Evolutionary conservation across 257 asterid genomes (phyloP).

Genomic region (Solanum virginianum): DNA sequence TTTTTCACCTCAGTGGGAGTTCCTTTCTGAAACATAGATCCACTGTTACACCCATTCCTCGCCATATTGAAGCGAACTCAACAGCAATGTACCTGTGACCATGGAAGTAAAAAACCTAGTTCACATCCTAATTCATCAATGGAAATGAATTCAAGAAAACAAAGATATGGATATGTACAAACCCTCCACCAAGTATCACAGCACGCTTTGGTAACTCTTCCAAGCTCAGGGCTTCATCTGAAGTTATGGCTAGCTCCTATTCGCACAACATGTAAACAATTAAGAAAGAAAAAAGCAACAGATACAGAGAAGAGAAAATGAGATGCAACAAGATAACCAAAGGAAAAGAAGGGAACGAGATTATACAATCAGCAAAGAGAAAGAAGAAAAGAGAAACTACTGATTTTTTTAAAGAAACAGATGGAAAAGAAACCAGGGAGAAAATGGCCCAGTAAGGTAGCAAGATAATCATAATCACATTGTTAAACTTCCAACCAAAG

Average conservation of each 20-base stretch:
- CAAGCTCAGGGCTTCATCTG: constrained; percentile 97
- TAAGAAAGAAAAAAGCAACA: not conserved
- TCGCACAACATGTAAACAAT: not conserved
- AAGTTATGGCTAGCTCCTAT: constrained; percentile 91
- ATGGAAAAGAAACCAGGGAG: not conserved
- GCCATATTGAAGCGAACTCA: constrained; percentile 99
- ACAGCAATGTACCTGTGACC: constrained; percentile 81
- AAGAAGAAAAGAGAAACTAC: not conserved
- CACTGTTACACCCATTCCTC: constrained; percentile 92
- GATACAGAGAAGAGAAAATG: not conserved
- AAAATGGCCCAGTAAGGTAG: not conserved
- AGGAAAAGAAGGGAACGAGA: not conserved
- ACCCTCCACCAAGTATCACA: constrained; percentile 94
- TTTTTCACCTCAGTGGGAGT: constrained; percentile 79
- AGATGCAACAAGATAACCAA: not conserved
- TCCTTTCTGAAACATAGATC: constrained; percentile 85
- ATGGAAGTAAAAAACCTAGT: not conserved
- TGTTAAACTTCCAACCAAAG: not conserved
- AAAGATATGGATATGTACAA: constrained; percentile 8
- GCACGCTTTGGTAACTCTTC: constrained; percentile 91
- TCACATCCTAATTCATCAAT: constrained; percentile 2
- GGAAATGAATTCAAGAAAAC: not conserved
- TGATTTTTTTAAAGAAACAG: not conserved
- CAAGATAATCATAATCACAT: not conserved
- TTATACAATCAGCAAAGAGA: not conserved